Percentiles rank a stretch among this genome's conserved stretches.
These are phyloP conservation scores for Trypanosoma congolense DNA, from an alignment of 208 protist genomes.

Conservation along the genomic window DNA sequence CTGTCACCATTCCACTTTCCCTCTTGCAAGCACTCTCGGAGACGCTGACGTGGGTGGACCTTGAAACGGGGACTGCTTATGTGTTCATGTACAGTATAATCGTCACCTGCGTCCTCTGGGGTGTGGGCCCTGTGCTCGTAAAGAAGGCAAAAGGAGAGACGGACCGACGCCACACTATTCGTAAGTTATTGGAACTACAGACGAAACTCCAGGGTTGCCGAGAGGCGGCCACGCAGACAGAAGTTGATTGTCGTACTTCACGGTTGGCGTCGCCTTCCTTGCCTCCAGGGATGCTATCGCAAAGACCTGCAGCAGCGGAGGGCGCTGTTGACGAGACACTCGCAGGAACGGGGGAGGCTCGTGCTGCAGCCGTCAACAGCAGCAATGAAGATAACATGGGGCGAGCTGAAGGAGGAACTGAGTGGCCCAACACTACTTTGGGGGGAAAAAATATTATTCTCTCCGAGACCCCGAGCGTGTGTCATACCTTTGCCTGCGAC, in stretches of 20 bases:
- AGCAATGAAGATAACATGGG: background rate
- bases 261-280: conserved; percentile 7
- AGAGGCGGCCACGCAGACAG: conserved; percentile 69
- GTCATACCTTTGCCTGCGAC: conserved; percentile 34
- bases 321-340: too few species aligned
- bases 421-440: background rate
- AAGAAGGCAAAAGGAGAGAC: conserved; percentile 44
- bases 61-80: conserved; percentile 46
- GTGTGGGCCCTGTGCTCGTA: conserved; percentile 48
- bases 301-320: too few species aligned
- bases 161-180: conserved; percentile 42
- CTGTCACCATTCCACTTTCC: conserved; percentile 69
- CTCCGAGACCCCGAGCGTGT: background rate
- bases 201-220: conserved; percentile 26
- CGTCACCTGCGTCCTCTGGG: conserved; percentile 47
- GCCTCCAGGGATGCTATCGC: too few species aligned
- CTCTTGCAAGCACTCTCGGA: conserved; percentile 54
- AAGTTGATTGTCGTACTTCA: conserved; percentile 15
- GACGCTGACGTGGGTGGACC: conserved; percentile 54
- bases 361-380: background rate
- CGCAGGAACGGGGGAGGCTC: too few species aligned
- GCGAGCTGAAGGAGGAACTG: background rate
- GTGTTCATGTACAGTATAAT: conserved; percentile 75
- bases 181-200: conserved; percentile 50
- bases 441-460: background rate